These are phyloP conservation scores for Solanum hybrid DNA, from an alignment of 305 asterid species.

Conservation along the genomic window DNA sequence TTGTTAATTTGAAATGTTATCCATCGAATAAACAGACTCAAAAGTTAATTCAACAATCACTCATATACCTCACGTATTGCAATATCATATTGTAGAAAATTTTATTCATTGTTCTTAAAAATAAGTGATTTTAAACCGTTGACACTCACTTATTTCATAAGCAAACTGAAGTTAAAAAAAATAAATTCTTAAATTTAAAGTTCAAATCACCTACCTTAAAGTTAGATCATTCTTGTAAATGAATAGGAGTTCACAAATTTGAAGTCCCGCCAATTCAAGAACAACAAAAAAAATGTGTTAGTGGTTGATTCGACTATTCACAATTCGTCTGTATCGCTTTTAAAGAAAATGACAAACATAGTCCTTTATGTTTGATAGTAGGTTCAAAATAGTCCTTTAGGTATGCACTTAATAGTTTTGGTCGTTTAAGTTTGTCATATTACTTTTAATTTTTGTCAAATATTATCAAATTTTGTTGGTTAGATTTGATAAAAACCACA, in stretches of 20 bases:
- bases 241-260: background rate
- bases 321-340: background rate
- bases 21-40: background rate
- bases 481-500: too few species aligned
- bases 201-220: background rate
- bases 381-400: background rate
- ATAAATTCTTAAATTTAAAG: background rate
- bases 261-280: background rate
- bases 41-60: background rate
- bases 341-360: background rate
- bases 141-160: background rate
- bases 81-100: background rate
- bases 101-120: background rate
- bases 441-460: background rate
- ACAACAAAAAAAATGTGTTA: background rate
- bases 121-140: background rate
- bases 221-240: background rate
- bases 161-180: background rate
- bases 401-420: background rate
- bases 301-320: background rate
- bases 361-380: background rate
- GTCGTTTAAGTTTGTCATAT: background rate
- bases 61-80: background rate
- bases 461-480: too few species aligned
- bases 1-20: background rate